Base-by-base conservation (phyloP, 208 protist species). In the Trypanosoma rangeli region DNA sequence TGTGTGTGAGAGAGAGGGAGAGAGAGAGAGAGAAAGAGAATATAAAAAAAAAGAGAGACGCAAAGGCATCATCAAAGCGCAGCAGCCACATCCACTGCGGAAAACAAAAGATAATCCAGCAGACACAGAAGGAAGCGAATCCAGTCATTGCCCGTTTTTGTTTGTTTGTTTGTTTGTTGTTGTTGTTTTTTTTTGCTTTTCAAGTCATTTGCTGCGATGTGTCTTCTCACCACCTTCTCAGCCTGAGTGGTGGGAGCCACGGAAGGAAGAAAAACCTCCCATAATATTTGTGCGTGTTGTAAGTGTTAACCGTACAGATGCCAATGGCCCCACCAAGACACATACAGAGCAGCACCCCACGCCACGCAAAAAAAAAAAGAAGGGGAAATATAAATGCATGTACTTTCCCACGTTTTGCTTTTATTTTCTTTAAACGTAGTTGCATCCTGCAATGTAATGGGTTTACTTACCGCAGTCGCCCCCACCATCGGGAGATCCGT, bases 321-420 rank as follows among this genome's bases (percentile, higher is more conserved):
- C 42, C 8, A 46, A 46, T 9, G 13, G 1, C 13, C 42, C 15
- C 49, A 53, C 3, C 16, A 12, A 22, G 7, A 18, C 16, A 9
- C 18, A 24, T 31, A 44, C 15, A 8, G 49, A 15, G 55, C 12
- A 37, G 42, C 7, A 18, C 2, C 12, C 48, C 7, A 49, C 18
- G 50, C 69, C 22, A 69, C 68, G 29, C 20, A 73, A 35, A 59
- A 55, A 68, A 33, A 63, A 70, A 53, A 31, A 24, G 37, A 54
- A 13, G 16, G 50, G 54, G 1, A 24, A 22, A 31, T 44, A 58
- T 46, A 44, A 10, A 53, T 53, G 49, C 9, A 53, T 50, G 20
- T 50, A 50, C 20, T 13, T 68, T 46, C 22, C 26, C 26, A 29
- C 53, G 48, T 57, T 35, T 33, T 44, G 26, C 58, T 46, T 59